A percentile compares a stretch with the other conserved stretches of the same genome.
Evolutionary conservation across 2,329 filamentous ascomycete species (phyloP).

Genomic region (Immersiporthe knoxdaviesiana): DNA sequence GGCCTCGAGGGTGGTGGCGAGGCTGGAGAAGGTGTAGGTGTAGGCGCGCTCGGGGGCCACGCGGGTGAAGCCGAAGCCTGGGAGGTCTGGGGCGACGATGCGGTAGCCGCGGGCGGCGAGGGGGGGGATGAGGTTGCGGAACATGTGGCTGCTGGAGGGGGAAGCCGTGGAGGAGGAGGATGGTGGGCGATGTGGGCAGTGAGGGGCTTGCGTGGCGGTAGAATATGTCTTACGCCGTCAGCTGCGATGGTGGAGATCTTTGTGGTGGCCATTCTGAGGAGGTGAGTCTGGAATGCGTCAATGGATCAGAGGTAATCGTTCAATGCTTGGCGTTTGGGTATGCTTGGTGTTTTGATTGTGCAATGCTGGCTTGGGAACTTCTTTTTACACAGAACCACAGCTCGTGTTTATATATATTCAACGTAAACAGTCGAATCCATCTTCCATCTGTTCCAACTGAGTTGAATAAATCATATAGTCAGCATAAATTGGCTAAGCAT

Average conservation of each 20-base stretch:
- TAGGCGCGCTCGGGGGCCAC: constrained; percentile 47
- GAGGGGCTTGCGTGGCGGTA: constrained; percentile 43
- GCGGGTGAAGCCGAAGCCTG: constrained; percentile 62
- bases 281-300: background rate
- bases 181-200: constrained; percentile 36
- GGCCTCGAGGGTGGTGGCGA: constrained; percentile 50
- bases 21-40: constrained; percentile 57
- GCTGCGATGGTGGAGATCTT: constrained; percentile 34
- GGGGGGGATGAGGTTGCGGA: constrained; percentile 48
- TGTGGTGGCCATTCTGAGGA: constrained; percentile 17
- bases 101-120: constrained; percentile 43
- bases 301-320: background rate
- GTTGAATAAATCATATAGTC: background rate
- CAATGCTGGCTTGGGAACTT: background rate
- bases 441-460: background rate
- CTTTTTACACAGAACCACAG: background rate
- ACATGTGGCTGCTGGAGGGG: constrained; percentile 49
- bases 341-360: no score
- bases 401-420: background rate
- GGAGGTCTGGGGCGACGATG: constrained; percentile 60
- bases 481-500: background rate
- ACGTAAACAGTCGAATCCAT: background rate
- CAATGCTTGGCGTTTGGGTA: no score
- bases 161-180: constrained; percentile 52
- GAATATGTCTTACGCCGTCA: constrained; percentile 44